Base-by-base conservation (phyloP, 306 rosid genomes). In the Arachis hypogaea region DNA sequence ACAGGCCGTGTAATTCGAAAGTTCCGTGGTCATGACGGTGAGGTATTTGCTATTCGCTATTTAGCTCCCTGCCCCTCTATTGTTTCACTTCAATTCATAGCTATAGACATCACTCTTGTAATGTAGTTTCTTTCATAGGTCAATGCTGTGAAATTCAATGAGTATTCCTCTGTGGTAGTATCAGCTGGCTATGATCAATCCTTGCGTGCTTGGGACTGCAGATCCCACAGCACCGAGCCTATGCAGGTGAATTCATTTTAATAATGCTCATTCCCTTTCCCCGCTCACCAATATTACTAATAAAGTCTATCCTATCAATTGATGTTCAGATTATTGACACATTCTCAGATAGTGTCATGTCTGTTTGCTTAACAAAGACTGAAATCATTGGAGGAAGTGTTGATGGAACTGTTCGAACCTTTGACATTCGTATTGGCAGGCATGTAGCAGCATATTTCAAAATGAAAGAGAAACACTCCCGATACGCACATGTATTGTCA, bases 111-210 rank as follows among this genome's bases (percentile, higher is more conserved):
- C 30, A 29, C 22, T 64, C 38, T 64, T 69, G 1, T 54, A 14
- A 36, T 28, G 7, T 36, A 9, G 69, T 76, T 69, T 76, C 9
- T 61, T 59, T 49, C 65, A 33, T 22, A 92, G 92, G 96, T 89
- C 71, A 88, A 94, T 85, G 93, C 90, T 68, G 93, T 92, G 10
- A 91, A 92, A 78, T 92, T 89, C 83, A 92, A 83, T 58, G 93
- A 92, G 81, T 83, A 89, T 68, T 79, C 88, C 0, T 92, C 97
- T 56, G 86, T 94, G 9, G 87, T 92, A 36, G 99, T 95, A 77
- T 95, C 97, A 16, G 93, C 96, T 1, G 92, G 99, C 41, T 95
- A 88, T 84, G 93, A 95, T 82, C 96, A 90, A 81, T 95, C 97
- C 0, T 71, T 95, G 87, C 93, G 93, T 51, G 96, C 92, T 82